These are phyloP conservation scores for Smithsoniella earleae DNA, from an alignment of 163 green algal genomes.

Conservation along the genomic window DNA sequence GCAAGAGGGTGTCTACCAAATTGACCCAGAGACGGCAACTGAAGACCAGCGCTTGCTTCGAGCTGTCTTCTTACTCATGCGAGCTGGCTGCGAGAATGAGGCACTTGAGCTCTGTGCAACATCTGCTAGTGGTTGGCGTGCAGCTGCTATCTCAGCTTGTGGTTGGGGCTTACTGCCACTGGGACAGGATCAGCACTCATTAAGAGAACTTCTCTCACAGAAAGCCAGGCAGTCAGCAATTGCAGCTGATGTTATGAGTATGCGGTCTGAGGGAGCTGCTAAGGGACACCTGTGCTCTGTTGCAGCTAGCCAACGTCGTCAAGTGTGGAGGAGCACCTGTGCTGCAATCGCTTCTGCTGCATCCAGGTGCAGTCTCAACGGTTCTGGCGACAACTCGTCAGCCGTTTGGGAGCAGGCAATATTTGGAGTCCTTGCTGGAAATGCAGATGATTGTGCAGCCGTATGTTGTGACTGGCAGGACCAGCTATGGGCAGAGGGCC, in stretches of 20 bases:
- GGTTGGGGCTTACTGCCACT: constrained; percentile 18
- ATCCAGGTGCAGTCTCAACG: neutral
- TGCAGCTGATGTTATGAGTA: neutral
- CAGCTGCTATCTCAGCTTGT: neutral
- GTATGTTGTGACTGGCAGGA: neutral
- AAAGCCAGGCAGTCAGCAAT: neutral
- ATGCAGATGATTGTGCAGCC: neutral
- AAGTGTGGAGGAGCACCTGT: neutral
- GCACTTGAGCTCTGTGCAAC: neutral
- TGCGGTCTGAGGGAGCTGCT: neutral
- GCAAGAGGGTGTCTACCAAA: neutral
- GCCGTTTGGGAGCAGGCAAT: constrained; percentile 1
- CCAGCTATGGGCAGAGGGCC: neutral
- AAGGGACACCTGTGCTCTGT: neutral
- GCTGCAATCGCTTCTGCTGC: neutral
- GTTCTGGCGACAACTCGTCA: neutral
- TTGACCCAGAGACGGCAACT: neutral
- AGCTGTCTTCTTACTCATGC: constrained; percentile 10
- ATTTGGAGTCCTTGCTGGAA: constrained; percentile 12
- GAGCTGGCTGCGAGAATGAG: neutral
- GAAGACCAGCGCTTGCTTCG: constrained; percentile 5
- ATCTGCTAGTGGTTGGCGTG: neutral
- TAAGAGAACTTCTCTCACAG: neutral
- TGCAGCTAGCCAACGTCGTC: neutral
- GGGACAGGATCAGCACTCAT: neutral